Evolutionary conservation across 75 land plant genomes (phyloP).

Genomic region (Pseudotsuga menziesii): DNA sequence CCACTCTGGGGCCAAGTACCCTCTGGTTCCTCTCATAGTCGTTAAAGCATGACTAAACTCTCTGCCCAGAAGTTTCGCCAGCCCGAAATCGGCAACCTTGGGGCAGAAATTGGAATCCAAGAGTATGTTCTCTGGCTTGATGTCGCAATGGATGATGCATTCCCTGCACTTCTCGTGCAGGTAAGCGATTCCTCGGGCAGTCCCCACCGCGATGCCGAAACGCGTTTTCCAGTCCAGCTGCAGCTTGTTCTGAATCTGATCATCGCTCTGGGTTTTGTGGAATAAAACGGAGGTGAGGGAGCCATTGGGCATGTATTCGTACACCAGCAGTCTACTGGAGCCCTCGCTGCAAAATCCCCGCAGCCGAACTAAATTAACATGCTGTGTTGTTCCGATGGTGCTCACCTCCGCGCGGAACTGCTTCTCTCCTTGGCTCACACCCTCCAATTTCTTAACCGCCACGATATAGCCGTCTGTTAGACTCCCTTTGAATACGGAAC

Average conservation of each 20-base stretch:
- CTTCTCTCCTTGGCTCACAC: slow-evolving; percentile 9
- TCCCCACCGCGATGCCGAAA: slow-evolving; percentile 12
- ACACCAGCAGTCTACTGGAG: slow-evolving; percentile 14
- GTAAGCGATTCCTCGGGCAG: slow-evolving; percentile 18
- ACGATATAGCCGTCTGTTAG: slow-evolving; percentile 9
- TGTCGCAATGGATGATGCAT: slow-evolving; percentile 36
- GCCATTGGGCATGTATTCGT: slow-evolving; percentile 21
- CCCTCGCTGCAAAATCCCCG: slow-evolving; percentile 25
- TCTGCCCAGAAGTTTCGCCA: slow-evolving; percentile 27
- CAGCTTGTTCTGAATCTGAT: not conserved
- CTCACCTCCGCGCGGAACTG: slow-evolving; percentile 28
- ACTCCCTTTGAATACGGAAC: slow-evolving; percentile 8
- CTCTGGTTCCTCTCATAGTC: slow-evolving; percentile 36
- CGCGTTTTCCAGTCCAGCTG: slow-evolving; percentile 18
- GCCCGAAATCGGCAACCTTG: slow-evolving; percentile 45
- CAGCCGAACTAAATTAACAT: slow-evolving; percentile 27
- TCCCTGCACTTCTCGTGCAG: slow-evolving; percentile 24
- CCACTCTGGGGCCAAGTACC: slow-evolving; percentile 28
- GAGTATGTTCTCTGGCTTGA: slow-evolving; percentile 36
- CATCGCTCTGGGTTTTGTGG: not conserved
- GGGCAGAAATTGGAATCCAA: slow-evolving; percentile 27
- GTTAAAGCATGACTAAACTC: slow-evolving; percentile 14
- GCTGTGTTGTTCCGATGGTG: slow-evolving; percentile 32
- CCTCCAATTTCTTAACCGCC: slow-evolving; percentile 18
- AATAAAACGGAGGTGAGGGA: slow-evolving; percentile 20